Evolutionary conservation across 1,284 basidiomycete genomes (phyloP).

Genomic region (Prillingera fragicola): DNA sequence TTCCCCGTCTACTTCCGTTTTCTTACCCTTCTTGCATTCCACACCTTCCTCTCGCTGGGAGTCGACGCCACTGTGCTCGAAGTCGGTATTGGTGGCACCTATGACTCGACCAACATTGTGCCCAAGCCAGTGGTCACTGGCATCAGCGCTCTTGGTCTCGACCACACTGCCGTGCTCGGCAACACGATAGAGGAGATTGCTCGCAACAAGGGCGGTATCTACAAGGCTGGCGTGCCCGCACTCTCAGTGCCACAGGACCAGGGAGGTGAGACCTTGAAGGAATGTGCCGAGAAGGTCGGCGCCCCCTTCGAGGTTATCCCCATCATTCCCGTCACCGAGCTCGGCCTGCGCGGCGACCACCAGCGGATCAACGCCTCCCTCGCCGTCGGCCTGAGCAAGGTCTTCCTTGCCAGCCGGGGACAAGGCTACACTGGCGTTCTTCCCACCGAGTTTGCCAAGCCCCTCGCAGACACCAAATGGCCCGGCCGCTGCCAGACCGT

Average conservation of each 20-base stretch:
- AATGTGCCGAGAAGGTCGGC: conserved; percentile 62
- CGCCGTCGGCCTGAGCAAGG: conserved; percentile 68
- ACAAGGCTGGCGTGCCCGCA: conserved; percentile 83
- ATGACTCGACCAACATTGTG: conserved; percentile 95
- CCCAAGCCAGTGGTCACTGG: conserved; percentile 84
- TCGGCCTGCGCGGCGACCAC: conserved; percentile 82
- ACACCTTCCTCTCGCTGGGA: conserved; percentile 68
- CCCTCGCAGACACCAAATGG: conserved; percentile 72
- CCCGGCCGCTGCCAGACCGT: conserved; percentile 95
- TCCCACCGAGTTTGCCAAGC: conserved; percentile 56
- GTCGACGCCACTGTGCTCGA: conserved; percentile 89
- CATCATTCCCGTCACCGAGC: conserved; percentile 35
- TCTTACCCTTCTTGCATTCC: conserved; percentile 86
- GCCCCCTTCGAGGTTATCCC: conserved; percentile 46
- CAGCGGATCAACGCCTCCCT: conserved; percentile 86
- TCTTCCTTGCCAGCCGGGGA: conserved; percentile 57
- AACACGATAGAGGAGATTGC: conserved; percentile 87
- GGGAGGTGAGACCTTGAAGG: conserved; percentile 61
- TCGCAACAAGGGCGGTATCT: conserved; percentile 94
- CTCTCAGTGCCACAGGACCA: conserved; percentile 71
- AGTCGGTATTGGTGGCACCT: conserved; percentile 91
- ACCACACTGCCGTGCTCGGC: conserved; percentile 87
- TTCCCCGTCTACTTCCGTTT: conserved; percentile 89
- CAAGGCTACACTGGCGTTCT: conserved; percentile 45
- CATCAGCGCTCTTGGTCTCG: conserved; percentile 83